Conservation (phyloP, 345 rosid species). For the Combretum micranthum region DNA sequence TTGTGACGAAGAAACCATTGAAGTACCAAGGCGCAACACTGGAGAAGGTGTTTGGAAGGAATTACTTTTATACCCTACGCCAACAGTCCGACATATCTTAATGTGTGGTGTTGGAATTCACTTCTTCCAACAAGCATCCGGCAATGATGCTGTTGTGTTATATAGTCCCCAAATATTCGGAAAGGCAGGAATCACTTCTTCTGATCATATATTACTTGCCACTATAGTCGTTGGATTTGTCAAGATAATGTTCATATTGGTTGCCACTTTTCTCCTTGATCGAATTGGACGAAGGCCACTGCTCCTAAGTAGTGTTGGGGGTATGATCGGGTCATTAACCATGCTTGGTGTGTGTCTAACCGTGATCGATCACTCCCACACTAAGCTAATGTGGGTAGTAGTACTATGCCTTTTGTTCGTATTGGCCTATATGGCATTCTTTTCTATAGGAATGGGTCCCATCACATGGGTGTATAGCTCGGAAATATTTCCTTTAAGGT, state of each 20-base stretch:
- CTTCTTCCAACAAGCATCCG: conserved; percentile 30
- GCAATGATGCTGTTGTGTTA: conserved; percentile 24
- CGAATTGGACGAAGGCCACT: neutral
- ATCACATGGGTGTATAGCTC: conserved; percentile 66
- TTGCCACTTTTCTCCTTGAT: neutral
- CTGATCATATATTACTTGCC: neutral
- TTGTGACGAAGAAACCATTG: neutral
- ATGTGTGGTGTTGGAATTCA: conserved; percentile 6
- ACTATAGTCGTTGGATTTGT: neutral
- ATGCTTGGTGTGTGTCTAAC: neutral
- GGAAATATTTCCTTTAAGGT: conserved; percentile 67
- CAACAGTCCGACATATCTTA: neutral
- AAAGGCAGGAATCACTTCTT: neutral
- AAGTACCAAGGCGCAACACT: neutral
- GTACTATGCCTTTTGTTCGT: conserved; percentile 43
- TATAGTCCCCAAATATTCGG: conserved; percentile 4
- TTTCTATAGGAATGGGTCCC: conserved; percentile 80
- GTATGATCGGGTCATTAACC: neutral
- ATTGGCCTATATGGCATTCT: conserved; percentile 47
- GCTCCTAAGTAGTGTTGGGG: neutral
- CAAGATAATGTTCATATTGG: neutral
- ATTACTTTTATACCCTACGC: neutral
- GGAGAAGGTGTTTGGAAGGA: neutral
- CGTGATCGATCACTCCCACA: conserved; percentile 10
- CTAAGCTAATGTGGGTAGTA: conserved; percentile 49